Evolutionary conservation across 2,329 filamentous ascomycete genomes (phyloP).

Genomic region (Phialemoniopsis sp.): DNA sequence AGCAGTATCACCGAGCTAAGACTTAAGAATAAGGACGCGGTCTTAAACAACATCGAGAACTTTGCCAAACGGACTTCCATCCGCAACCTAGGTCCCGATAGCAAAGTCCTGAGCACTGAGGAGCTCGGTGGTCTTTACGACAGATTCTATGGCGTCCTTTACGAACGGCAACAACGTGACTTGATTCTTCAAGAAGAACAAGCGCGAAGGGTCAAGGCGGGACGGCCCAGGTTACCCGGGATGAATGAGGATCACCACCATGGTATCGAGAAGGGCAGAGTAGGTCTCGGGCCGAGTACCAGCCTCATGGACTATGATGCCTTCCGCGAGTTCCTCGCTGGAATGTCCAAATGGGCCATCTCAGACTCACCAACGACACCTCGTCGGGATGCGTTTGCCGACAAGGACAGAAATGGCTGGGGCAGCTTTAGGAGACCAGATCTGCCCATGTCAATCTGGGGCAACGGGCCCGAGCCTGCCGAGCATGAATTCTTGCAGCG

Average conservation of each 20-base stretch:
- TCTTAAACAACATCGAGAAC: conserved; percentile 92
- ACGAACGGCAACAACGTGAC: conserved; percentile 83
- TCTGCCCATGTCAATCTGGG: conserved; percentile 47
- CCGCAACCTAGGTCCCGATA: conserved; percentile 90
- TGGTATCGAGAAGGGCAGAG: conserved; percentile 73
- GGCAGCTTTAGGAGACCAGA: conserved; percentile 48
- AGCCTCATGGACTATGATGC: conserved; percentile 97
- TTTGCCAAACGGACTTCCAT: conserved; percentile 97
- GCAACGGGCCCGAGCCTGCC: conserved; percentile 62
- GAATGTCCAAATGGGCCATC: conserved; percentile 88
- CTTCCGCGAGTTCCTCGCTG: conserved; percentile 89
- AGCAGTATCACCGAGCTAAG: conserved; percentile 85
- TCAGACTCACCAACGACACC: conserved; percentile 73
- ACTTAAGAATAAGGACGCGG: conserved; percentile 87
- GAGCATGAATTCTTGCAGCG: conserved; percentile 93
- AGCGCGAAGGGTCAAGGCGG: conserved; percentile 60
- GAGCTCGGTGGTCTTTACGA: conserved; percentile 92
- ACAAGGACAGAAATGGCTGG: conserved; percentile 55
- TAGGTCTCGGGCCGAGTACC: conserved; percentile 83
- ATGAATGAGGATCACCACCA: conserved; percentile 35
- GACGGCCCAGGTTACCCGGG: conserved; percentile 29
- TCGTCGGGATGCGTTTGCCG: conserved; percentile 38
- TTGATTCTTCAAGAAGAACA: conserved; percentile 74
- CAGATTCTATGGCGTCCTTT: conserved; percentile 86
- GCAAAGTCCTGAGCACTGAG: conserved; percentile 80